Percentiles rank a stretch among this genome's conserved stretches.
These are phyloP conservation scores for Botrytis squamosa DNA, from an alignment of 2,329 filamentous ascomycete genomes.

Conservation along the genomic window DNA sequence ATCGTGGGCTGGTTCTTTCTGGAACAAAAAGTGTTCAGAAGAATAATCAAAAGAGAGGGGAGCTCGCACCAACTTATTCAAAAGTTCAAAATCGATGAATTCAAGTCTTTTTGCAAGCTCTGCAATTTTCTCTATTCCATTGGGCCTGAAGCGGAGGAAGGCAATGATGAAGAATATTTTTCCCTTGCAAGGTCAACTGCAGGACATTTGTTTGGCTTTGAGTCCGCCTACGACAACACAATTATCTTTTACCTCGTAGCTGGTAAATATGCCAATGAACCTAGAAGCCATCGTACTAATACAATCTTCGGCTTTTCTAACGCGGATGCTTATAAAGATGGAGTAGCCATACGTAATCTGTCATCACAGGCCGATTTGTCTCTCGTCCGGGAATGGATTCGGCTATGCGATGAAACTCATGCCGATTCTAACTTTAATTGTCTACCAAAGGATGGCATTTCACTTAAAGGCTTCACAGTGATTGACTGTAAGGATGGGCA, in stretches of 20 bases:
- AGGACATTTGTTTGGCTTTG: neutral
- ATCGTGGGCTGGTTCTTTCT: neutral
- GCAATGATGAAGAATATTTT: too few species aligned
- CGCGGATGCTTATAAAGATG: neutral
- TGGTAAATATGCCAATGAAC: rapidly evolving
- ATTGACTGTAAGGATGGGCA: neutral
- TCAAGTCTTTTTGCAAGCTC: rapidly evolving
- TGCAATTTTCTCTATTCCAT: neutral
- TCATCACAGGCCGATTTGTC: rapidly evolving
- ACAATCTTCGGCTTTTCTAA: neutral
- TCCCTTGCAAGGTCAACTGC: neutral
- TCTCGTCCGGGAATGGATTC: neutral
- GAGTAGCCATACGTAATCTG: neutral
- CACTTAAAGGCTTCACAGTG: neutral
- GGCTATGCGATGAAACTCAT: neutral
- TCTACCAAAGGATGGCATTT: neutral
- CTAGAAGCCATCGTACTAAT: rapidly evolving
- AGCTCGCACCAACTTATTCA: rapidly evolving
- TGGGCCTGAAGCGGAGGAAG: rapidly evolving
- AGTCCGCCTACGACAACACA: too few species aligned
- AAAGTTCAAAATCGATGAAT: neutral
- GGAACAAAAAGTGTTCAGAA: neutral
- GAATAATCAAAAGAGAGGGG: rapidly evolving
- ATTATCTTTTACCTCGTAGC: neutral
- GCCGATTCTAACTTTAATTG: neutral